phyloP scores from a whole-genome alignment of 2,329 filamentous ascomycete genomes.

The Pseudogymnoascus sp. region DNA sequence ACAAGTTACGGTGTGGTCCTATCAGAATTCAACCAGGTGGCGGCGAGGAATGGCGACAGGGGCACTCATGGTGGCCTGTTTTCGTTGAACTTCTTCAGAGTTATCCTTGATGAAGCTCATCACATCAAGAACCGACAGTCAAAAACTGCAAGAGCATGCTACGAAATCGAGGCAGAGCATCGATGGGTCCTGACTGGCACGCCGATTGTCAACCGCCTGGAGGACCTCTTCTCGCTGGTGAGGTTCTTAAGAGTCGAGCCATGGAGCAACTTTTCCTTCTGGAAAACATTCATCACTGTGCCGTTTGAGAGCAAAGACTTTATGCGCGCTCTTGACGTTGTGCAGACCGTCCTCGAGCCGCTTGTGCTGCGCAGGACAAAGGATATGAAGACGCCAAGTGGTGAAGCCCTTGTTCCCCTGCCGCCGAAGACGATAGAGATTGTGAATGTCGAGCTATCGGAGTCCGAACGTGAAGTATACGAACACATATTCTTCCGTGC shows the following conservation, averaged over 20 bases:
- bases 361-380: slow-evolving; percentile 93
- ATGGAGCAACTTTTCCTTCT: slow-evolving; percentile 98
- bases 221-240: slow-evolving; percentile 89
- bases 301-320: slow-evolving; percentile 96
- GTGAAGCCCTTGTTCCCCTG: slow-evolving; percentile 70
- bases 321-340: slow-evolving; percentile 85
- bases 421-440: slow-evolving; percentile 77
- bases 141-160: slow-evolving; percentile 92
- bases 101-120: slow-evolving; percentile 94
- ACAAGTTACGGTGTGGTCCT: slow-evolving; percentile 90
- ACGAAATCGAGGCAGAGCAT: slow-evolving; percentile 76
- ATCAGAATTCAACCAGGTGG: slow-evolving; percentile 76
- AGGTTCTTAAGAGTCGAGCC: slow-evolving; percentile 90
- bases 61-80: slow-evolving; percentile 68
- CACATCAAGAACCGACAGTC: slow-evolving; percentile 84
- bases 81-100: slow-evolving; percentile 85
- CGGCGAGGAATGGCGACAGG: slow-evolving; percentile 55
- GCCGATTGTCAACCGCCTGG: slow-evolving; percentile 90
- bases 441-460: slow-evolving; percentile 76
- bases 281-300: slow-evolving; percentile 97
- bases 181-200: slow-evolving; percentile 93
- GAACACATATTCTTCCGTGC: slow-evolving; percentile 79
- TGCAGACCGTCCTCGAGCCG: slow-evolving; percentile 92
- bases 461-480: slow-evolving; percentile 82
- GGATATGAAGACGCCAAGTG: slow-evolving; percentile 92